Evolutionary conservation across 2,329 filamentous ascomycete species (phyloP).

Genomic region (Ceratocystis harringtonii): DNA sequence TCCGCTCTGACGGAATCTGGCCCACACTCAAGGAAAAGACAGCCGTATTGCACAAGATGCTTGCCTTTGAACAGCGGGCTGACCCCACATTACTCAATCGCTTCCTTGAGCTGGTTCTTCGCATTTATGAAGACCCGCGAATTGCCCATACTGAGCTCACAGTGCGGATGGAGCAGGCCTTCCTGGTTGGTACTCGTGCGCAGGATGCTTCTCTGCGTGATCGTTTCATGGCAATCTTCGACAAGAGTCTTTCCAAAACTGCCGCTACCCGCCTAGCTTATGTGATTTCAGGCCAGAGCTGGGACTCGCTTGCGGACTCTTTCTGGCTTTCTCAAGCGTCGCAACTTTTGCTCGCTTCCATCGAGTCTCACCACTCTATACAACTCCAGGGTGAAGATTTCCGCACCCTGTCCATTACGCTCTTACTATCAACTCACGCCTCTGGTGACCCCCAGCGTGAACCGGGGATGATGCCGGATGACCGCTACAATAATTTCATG

Average conservation of each 20-base stretch:
- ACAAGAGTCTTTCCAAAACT: conserved; percentile 83
- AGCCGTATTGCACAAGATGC: conserved; percentile 97
- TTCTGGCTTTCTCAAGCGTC: conserved; percentile 96
- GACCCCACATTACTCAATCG: conserved; percentile 79
- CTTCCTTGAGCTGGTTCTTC: conserved; percentile 89
- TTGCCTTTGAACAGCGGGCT: conserved; percentile 74
- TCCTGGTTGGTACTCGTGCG: conserved; percentile 85
- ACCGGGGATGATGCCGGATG: conserved; percentile 59
- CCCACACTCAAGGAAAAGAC: conserved; percentile 98
- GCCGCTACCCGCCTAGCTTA: conserved; percentile 81
- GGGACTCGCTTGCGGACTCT: conserved; percentile 85
- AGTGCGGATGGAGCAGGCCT: conserved; percentile 93
- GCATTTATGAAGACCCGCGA: conserved; percentile 95
- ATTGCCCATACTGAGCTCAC: conserved; percentile 91
- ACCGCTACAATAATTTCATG: conserved; percentile 68
- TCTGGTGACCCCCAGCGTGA: conserved; percentile 44
- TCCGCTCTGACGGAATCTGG: conserved; percentile 86
- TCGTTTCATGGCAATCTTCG: conserved; percentile 91
- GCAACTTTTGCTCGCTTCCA: conserved; percentile 77
- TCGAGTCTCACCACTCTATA: conserved; percentile 68
- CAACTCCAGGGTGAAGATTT: conserved; percentile 77
- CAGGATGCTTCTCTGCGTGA: conserved; percentile 95
- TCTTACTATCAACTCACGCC: conserved; percentile 56
- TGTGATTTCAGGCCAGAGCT: conserved; percentile 83
- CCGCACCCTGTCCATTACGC: conserved; percentile 56